Conservation (phyloP, 306 rosid species). For the Medicago ruthenica region DNA sequence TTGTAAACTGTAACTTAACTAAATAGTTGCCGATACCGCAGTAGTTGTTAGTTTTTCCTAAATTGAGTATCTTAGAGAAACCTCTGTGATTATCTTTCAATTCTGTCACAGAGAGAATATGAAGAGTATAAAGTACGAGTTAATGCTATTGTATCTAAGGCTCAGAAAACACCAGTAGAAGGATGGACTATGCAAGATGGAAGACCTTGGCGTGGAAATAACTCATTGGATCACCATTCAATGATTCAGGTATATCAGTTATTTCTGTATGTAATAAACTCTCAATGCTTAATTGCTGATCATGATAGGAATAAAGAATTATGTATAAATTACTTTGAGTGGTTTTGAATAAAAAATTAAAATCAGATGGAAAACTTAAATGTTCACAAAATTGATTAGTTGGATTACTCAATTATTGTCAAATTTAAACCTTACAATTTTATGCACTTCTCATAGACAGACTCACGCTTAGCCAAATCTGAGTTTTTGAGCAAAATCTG, state of each 20-base stretch:
- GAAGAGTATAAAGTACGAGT: constrained; percentile 93
- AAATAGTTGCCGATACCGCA: neutral
- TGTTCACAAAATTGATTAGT: constrained; percentile 10
- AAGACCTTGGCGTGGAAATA: constrained; percentile 97
- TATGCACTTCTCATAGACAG: constrained; percentile 22
- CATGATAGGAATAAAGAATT: constrained; percentile 9
- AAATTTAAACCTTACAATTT: neutral
- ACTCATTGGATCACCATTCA: constrained; percentile 93
- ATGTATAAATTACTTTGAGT: constrained; percentile 11
- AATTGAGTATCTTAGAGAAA: constrained; percentile 10
- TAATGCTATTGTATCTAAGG: constrained; percentile 92
- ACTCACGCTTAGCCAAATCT: neutral
- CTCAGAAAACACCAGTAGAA: constrained; percentile 95
- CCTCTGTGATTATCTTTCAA: constrained; percentile 9
- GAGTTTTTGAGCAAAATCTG: constrained; percentile 14
- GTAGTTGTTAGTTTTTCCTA: no score
- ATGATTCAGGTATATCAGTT: constrained; percentile 82
- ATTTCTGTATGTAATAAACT: constrained; percentile 18
- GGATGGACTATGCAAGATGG: constrained; percentile 99
- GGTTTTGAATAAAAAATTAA: neutral
- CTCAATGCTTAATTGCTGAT: constrained; percentile 11
- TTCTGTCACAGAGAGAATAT: constrained; percentile 78
- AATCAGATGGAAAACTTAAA: neutral
- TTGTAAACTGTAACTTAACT: constrained; percentile 42
- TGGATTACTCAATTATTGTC: constrained; percentile 26